phyloP scores from a whole-genome alignment of 345 rosid species.

The Luvunga scandens region DNA sequence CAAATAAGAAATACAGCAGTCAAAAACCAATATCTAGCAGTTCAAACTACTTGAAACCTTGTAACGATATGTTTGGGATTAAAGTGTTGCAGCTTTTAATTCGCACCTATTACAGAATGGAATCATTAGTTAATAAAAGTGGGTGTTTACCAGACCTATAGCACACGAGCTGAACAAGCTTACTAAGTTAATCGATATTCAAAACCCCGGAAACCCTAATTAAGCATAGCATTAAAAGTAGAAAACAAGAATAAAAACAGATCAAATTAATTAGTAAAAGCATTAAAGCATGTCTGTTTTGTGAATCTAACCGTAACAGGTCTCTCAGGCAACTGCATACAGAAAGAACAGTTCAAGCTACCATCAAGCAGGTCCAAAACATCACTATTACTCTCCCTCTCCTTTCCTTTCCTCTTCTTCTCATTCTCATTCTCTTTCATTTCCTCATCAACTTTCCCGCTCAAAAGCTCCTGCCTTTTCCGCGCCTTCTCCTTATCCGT shows the following conservation, averaged over 20 bases:
- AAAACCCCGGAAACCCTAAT: constrained; percentile 1
- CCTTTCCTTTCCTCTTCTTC: constrained; percentile 13
- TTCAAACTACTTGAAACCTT: not conserved
- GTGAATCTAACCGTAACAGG: constrained; percentile 62
- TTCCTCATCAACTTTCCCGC: constrained; percentile 31
- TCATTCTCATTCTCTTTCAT: constrained; percentile 15
- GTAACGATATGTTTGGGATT: not conserved
- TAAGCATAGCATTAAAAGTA: not conserved
- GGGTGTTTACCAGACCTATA: not conserved
- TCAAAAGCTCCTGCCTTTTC: constrained; percentile 50
- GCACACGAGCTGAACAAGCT: not conserved
- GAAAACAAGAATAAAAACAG: not conserved
- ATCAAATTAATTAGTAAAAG: not conserved
- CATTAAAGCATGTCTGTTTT: not conserved
- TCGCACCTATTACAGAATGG: not conserved
- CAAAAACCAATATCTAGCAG: not conserved
- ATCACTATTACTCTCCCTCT: constrained; percentile 16
- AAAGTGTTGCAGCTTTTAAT: not conserved
- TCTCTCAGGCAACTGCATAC: constrained; percentile 59
- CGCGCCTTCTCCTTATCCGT: constrained; percentile 53
- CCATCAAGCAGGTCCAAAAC: constrained; percentile 33
- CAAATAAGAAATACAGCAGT: not conserved
- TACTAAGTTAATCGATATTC: not conserved
- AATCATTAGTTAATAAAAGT: not conserved
- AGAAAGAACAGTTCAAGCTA: constrained; percentile 50